Evolutionary conservation across 192 early-diverging fungal genomes (phyloP).

Genomic region (Phlyctochytrium arcticum): DNA sequence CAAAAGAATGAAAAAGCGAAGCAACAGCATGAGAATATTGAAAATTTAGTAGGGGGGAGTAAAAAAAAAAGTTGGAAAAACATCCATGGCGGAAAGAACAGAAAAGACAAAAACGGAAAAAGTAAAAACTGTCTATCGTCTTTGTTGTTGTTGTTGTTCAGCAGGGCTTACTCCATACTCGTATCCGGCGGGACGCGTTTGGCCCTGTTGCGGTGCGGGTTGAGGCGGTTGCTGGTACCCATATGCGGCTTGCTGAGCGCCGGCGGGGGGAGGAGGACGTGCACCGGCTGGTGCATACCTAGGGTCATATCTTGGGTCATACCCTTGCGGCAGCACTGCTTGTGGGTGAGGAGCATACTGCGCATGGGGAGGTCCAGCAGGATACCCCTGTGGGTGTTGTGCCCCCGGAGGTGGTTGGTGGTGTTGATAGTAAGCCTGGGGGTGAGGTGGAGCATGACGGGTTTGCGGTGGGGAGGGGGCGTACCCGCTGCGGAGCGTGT

Average conservation of each 20-base stretch:
- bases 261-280: background rate
- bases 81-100: too few species aligned
- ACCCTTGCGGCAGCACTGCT: background rate
- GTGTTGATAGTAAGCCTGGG: background rate
- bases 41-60: too few species aligned
- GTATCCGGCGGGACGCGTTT: background rate
- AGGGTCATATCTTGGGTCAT: background rate
- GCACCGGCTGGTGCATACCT: background rate
- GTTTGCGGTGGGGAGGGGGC: too few species aligned
- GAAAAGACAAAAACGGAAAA: too few species aligned
- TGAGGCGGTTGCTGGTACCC: conserved; percentile 1
- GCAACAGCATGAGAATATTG: too few species aligned
- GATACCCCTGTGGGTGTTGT: too few species aligned
- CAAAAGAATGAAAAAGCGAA: too few species aligned
- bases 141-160: too few species aligned
- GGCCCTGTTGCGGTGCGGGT: background rate
- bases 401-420: background rate
- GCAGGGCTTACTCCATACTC: too few species aligned
- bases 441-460: background rate
- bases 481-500: background rate
- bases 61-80: too few species aligned
- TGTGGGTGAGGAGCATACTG: background rate
- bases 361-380: too few species aligned
- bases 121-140: too few species aligned
- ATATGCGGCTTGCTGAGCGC: background rate